A percentile compares a stretch with the other conserved stretches of the same genome.
Evolutionary conservation across 345 rosid genomes (phyloP).

Genomic region (Sisymbrium irio): DNA sequence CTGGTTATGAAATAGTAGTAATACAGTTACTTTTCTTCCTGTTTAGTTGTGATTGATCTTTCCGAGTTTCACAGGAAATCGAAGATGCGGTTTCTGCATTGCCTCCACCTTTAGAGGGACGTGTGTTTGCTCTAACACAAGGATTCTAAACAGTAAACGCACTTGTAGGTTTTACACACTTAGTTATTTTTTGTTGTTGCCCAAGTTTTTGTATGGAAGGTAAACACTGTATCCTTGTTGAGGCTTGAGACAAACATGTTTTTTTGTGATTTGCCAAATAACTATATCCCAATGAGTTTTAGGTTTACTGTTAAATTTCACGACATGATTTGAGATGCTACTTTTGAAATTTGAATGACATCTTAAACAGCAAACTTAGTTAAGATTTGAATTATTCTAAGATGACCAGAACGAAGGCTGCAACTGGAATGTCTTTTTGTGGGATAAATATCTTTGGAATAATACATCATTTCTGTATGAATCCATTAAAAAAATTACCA

Average conservation of each 20-base stretch:
- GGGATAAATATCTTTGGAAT: too few species aligned
- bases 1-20: neutral
- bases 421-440: too few species aligned
- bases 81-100: conserved; percentile 61
- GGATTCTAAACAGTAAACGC: conserved; percentile 48
- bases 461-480: too few species aligned
- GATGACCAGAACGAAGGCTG: too few species aligned
- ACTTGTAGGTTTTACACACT: conserved; percentile 2
- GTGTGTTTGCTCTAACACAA: conserved; percentile 76
- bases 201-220: conserved; percentile 1
- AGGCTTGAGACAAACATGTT: neutral
- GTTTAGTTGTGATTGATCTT: neutral
- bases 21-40: neutral
- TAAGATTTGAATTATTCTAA: too few species aligned
- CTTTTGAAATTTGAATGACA: neutral
- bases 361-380: neutral
- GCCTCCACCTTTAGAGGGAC: conserved; percentile 61
- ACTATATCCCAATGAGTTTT: neutral
- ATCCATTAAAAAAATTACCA: too few species aligned
- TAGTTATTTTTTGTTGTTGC: neutral
- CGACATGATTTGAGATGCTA: neutral
- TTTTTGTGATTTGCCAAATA: neutral
- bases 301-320: neutral
- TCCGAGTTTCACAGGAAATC: conserved; percentile 52
- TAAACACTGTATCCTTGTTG: neutral